Evolutionary conservation across 768 basidiomycete species (phyloP), one percentile per base, ranked within the genome.

Genomic region (Porphyrellus cyaneotinctus): DNA sequence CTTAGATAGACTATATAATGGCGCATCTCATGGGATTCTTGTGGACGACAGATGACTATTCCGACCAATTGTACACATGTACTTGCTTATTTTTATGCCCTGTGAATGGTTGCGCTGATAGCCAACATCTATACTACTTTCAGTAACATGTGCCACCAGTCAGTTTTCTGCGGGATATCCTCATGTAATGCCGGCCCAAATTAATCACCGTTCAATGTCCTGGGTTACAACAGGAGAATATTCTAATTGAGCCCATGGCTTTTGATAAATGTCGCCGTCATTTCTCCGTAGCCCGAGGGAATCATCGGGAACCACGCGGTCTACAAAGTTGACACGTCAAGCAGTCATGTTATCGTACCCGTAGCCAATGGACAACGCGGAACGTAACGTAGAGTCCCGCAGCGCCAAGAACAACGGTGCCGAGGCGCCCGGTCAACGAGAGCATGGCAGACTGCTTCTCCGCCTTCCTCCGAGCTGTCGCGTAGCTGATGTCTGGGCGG

Each of bases 401-500:
- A 60, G 70, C 71, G 39, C 77, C 75, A 58, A 79, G 56, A 49
- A 73, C 59, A 42, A 67, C 68, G 54, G 77, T 70, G 49, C 78
- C 79, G 59, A 75, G 64, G 75, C 79, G 78, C 22, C 77, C 79
- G 14, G 77, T 64, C 45, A 69, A 65, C 47, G 73, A 68, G 56
- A 97, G 72, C 48, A 90, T 76, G 28, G 66, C 69, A n/a, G 78
- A 74, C 72, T 99, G 95, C 65, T 77, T 73, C 54, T 70, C 75
- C 51, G 87, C 87, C 69, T 83, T 85, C 65, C 75, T 77, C 66
- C 81, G 80, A 20, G 87, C 95, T 45, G 83, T 84, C 51, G 85
- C 83, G 66, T 99, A 99, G 67, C 85, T 87, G 62, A 99, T 83
- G 71, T 98, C 95, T 46, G 93, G 91, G 37, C 95, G 82, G 75